Base-by-base conservation (phyloP, 2,329 filamentous ascomycete genomes). In the Talaromyces rugulosus region DNA sequence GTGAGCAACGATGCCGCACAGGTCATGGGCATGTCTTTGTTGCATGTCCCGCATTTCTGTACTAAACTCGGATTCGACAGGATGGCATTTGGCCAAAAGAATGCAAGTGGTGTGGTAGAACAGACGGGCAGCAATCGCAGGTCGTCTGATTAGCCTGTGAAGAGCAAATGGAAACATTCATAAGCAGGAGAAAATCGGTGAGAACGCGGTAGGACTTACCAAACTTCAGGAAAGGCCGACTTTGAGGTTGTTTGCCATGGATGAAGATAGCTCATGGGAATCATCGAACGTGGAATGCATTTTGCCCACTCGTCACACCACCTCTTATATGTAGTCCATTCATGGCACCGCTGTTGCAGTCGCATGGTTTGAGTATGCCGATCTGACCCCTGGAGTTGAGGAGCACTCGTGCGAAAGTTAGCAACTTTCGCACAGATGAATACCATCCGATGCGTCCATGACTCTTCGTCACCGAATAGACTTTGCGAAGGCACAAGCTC, bases 61-160 rank as follows among this genome's bases (percentile, higher is more conserved):
- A 2, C 82, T 81, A 18, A 80, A 80, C 42, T 85, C 82, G 7
- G 83, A 78, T 11, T 84, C 80, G 42, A 87, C 82, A 0, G 93
- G 93, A 72, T 96, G 89, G 27, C 88, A 88, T 67, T 94, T 90
- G 3, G 90, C 86, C 5, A 97, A 83, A 36, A 97, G 78, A 65
- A 90, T 89, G 77, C 94, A 89, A 27, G 90, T 88, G 0, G 91
- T 95, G 72, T 97, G 93, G 72, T 96, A 97, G 73, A 96, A 92
- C 8, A 97, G 81, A 54, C 91, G 86, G 4, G 90, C 91, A 30
- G 96, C 85, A 34, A 95, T 88, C 3, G 91, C 90, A 3, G 90
- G 85, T 61, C 90, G 85, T 75, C 95, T 95, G 69, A 94, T 87
- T 58, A 96, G 81, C 91, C 88, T 91, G 62, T 56, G 61, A 40